A percentile compares a stretch with the other conserved stretches of the same genome.
Evolutionary conservation across 1,284 basidiomycete genomes (phyloP).

Genomic region (Cutaneotrichosporon cutaneum): DNA sequence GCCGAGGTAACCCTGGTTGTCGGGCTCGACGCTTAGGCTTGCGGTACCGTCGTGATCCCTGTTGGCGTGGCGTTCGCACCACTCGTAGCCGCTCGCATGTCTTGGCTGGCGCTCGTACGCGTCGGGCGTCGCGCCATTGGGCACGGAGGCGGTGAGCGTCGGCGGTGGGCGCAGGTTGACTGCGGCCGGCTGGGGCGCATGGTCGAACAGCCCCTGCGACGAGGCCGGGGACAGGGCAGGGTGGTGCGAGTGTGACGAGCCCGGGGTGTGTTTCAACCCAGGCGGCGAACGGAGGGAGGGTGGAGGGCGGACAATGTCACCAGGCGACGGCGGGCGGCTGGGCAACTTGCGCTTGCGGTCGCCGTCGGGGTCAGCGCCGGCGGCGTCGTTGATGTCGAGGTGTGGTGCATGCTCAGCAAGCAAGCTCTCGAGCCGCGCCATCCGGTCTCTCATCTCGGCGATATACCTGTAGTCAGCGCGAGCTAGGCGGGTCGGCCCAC

Average conservation of each 20-base stretch:
- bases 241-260: not conserved
- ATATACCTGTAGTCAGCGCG: conserved; percentile 22
- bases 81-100: conserved; percentile 27
- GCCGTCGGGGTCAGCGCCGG: conserved; percentile 6
- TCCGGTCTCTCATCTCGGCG: conserved; percentile 25
- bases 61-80: conserved; percentile 21
- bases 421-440: conserved; percentile 23
- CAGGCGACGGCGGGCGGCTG: not conserved
- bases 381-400: conserved; percentile 15
- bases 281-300: conserved; percentile 5
- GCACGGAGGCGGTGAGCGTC: not conserved
- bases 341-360: conserved; percentile 5
- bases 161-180: conserved; percentile 5
- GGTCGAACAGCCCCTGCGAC: conserved; percentile 5
- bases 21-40: conserved; percentile 27
- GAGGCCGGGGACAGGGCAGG: conserved; percentile 7
- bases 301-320: not conserved
- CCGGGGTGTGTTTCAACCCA: not conserved
- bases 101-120: conserved; percentile 21
- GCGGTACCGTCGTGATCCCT: conserved; percentile 29
- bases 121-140: conserved; percentile 13
- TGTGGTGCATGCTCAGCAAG: conserved; percentile 20
- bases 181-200: conserved; percentile 11
- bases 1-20: conserved; percentile 31
- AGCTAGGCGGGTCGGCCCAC: not conserved